These are phyloP conservation scores for Macrophomina phaseolina DNA, from an alignment of 2,329 filamentous ascomycete genomes.

Conservation along the genomic window DNA sequence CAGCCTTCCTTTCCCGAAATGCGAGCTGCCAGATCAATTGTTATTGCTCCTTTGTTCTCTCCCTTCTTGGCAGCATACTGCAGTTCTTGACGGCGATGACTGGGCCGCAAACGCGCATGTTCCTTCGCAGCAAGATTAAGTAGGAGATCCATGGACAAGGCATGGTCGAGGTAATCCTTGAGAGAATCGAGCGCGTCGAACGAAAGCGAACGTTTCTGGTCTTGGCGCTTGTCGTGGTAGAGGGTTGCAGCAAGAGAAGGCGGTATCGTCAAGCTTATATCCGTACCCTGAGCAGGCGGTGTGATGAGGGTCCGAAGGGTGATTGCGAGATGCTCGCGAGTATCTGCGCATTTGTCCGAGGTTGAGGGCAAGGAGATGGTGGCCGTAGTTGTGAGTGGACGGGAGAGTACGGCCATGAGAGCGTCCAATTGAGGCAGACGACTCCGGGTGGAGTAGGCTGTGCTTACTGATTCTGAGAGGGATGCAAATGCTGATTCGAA, in stretches of 20 bases:
- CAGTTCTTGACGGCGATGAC: neutral
- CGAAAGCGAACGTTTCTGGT: neutral
- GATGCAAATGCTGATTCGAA: conserved; percentile 28
- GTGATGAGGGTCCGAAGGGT: conserved; percentile 42
- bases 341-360: conserved; percentile 31
- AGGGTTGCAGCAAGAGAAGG: conserved; percentile 37
- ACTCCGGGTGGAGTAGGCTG: conserved; percentile 35
- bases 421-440: conserved; percentile 12
- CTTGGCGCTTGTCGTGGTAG: conserved; percentile 33
- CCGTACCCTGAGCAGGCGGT: conserved; percentile 42
- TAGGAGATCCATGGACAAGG: conserved; percentile 8
- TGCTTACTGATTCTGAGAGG: neutral
- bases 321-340: conserved; percentile 36
- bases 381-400: conserved; percentile 37
- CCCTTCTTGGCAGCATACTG: neutral
- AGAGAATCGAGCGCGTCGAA: conserved; percentile 20
- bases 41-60: neutral
- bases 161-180: conserved; percentile 22
- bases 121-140: conserved; percentile 1
- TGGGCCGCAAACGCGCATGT: neutral
- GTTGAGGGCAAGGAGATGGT: conserved; percentile 38
- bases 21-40: neutral
- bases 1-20: neutral
- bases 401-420: conserved; percentile 36
- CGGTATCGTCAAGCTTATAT: conserved; percentile 42